Conservation (phyloP, 1,284 basidiomycete genomes). For the Exobasidium rhododendri region DNA sequence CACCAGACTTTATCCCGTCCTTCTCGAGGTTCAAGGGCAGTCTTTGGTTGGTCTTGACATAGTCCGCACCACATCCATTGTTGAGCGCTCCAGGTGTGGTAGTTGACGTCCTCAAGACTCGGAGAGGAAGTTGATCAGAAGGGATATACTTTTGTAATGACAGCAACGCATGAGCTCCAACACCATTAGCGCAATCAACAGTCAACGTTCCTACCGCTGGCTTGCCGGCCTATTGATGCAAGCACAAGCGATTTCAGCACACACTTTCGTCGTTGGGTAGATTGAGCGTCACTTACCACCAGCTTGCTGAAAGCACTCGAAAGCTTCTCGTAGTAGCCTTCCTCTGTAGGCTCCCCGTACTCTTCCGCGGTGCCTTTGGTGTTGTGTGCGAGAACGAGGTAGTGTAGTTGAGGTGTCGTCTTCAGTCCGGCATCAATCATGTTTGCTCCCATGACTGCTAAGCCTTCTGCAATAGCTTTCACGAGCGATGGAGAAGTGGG, state of each 20-base stretch:
- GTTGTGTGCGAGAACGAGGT: conserved; percentile 86
- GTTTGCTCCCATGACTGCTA: conserved; percentile 64
- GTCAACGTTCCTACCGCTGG: conserved; percentile 62
- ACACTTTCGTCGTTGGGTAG: neutral
- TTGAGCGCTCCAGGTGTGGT: conserved; percentile 75
- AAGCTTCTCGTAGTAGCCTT: conserved; percentile 84
- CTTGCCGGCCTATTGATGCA: conserved; percentile 19
- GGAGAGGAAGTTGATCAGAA: conserved; percentile 30
- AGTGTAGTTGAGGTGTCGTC: conserved; percentile 93
- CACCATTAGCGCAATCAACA: conserved; percentile 96
- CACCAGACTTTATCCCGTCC: conserved; percentile 57
- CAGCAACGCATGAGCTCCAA: conserved; percentile 66
- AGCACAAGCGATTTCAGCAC: neutral
- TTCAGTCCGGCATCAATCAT: conserved; percentile 66
- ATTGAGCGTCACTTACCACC: conserved; percentile 61
- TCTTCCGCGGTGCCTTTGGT: conserved; percentile 68
- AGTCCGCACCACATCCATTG: conserved; percentile 84
- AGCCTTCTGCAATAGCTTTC: conserved; percentile 75
- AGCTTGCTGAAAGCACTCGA: conserved; percentile 81
- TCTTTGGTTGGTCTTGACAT: conserved; percentile 73
- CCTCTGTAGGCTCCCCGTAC: conserved; percentile 78
- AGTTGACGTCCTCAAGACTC: conserved; percentile 49
- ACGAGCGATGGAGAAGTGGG: conserved; percentile 83
- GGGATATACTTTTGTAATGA: conserved; percentile 44
- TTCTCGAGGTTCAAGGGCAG: conserved; percentile 46